Conservation (phyloP, 139 green algal genomes). For the Medakamo hakoo region DNA sequence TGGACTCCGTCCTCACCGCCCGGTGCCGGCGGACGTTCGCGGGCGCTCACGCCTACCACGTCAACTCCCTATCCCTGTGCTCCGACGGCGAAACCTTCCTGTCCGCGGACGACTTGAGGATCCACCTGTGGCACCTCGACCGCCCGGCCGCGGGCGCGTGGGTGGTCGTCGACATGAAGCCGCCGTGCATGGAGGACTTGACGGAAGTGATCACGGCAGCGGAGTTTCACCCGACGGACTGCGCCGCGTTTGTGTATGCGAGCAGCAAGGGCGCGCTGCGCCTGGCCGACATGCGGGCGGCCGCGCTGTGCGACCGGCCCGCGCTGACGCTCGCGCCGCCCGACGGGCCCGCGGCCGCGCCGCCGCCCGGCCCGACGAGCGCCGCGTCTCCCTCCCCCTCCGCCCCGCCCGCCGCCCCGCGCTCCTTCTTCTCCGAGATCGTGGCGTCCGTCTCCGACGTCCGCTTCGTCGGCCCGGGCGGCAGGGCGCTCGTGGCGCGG, state of each 20-base stretch:
- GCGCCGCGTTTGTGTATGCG: slow-evolving; percentile 82
- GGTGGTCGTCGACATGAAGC: slow-evolving; percentile 99
- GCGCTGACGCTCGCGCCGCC: not conserved
- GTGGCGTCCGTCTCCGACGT: slow-evolving; percentile 87
- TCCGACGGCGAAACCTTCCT: slow-evolving; percentile 94
- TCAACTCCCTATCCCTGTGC: slow-evolving; percentile 83
- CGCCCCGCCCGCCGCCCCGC: slow-evolving; percentile 11
- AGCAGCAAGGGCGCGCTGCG: slow-evolving; percentile 90
- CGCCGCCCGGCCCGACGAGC: no score
- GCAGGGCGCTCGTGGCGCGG: slow-evolving; percentile 71
- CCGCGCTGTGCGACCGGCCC: slow-evolving; percentile 77
- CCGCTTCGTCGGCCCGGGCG: slow-evolving; percentile 84
- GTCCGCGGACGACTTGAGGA: slow-evolving; percentile 77
- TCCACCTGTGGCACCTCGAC: slow-evolving; percentile 96
- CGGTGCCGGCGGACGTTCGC: slow-evolving; percentile 56
- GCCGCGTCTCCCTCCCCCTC: no score
- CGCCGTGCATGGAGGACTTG: slow-evolving; percentile 97
- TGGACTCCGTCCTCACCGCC: slow-evolving; percentile 29
- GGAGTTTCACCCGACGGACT: slow-evolving; percentile 83
- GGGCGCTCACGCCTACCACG: slow-evolving; percentile 98
- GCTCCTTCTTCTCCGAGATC: slow-evolving; percentile 95
- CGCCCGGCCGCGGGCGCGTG: slow-evolving; percentile 63
- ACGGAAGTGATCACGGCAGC: slow-evolving; percentile 95
- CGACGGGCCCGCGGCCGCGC: not conserved
- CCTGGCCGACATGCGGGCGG: slow-evolving; percentile 77